phyloP scores from a whole-genome alignment of 2,329 filamentous ascomycete genomes.

The Pseudocercospora fijiensis region DNA sequence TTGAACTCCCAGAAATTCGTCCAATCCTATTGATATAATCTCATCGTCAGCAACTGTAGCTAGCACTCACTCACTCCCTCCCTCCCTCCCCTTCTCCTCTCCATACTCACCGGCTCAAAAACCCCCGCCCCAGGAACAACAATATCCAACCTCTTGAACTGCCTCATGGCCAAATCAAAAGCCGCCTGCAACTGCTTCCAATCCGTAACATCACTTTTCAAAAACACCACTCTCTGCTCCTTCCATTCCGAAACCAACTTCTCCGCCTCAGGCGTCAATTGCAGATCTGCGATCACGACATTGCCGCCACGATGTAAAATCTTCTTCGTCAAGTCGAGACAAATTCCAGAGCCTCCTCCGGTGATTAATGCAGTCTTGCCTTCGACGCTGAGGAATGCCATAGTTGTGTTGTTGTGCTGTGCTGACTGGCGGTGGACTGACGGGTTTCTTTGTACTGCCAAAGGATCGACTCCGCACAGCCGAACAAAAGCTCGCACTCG shows the following conservation, averaged over 20 bases:
- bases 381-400: conserved; percentile 6
- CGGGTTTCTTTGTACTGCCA: no score
- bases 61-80: no score
- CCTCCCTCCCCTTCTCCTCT: no score
- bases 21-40: not conserved
- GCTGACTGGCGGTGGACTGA: no score
- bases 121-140: conserved; percentile 46
- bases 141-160: conserved; percentile 47
- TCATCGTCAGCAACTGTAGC: no score
- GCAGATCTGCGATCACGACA: conserved; percentile 50
- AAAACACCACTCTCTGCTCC: conserved; percentile 39
- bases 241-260: conserved; percentile 27
- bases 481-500: not conserved
- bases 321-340: conserved; percentile 10
- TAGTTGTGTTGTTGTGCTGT: not conserved
- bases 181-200: conserved; percentile 50
- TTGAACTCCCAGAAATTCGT: not conserved
- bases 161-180: conserved; percentile 46
- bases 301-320: conserved; percentile 26
- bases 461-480: not conserved
- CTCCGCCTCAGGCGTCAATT: conserved; percentile 49
- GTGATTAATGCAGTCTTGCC: conserved; percentile 28
- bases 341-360: conserved; percentile 32
- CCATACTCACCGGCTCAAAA: conserved; percentile 41
- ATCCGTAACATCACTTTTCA: conserved; percentile 47